Percentiles rank a stretch among this genome's conserved stretches.
Evolutionary conservation across 2,329 filamentous ascomycete species (phyloP).

Genomic region (Fusarium chuoi): DNA sequence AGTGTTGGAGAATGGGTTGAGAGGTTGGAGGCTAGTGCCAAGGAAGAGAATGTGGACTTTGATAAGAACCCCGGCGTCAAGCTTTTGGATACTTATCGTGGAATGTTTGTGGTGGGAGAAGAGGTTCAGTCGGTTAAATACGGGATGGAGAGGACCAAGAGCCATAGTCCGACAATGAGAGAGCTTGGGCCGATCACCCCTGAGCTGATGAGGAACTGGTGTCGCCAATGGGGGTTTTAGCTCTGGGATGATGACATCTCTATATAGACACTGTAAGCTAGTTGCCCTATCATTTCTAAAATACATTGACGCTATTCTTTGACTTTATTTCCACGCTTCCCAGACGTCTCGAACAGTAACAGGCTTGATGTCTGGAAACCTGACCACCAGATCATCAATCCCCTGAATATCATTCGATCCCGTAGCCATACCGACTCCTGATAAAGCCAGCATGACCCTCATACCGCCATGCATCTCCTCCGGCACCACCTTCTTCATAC

Average conservation of each 20-base stretch:
- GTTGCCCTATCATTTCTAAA: rapidly evolving
- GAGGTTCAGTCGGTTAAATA: neutral
- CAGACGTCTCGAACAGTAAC: neutral
- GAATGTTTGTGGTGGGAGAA: neutral
- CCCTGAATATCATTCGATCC: neutral
- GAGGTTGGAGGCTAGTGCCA: neutral
- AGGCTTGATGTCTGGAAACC: neutral
- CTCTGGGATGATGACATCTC: rapidly evolving
- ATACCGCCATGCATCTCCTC: neutral
- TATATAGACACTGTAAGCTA: neutral
- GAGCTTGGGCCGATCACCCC: neutral
- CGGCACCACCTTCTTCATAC: neutral
- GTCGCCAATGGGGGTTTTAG: constrained; percentile 6
- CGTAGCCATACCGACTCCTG: neutral
- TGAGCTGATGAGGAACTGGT: neutral
- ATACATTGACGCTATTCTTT: rapidly evolving
- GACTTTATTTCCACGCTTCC: neutral
- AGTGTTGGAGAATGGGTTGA: neutral
- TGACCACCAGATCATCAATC: neutral
- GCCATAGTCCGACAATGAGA: neutral
- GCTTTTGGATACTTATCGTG: neutral
- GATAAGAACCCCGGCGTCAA: neutral
- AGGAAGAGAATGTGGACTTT: neutral
- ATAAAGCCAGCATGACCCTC: neutral
- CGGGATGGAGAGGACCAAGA: neutral